A percentile compares a stretch with the other conserved stretches of the same genome.
These are phyloP conservation scores for Lithospermum erythrorhizon DNA, from an alignment of 257 asterid species.

Conservation along the genomic window DNA sequence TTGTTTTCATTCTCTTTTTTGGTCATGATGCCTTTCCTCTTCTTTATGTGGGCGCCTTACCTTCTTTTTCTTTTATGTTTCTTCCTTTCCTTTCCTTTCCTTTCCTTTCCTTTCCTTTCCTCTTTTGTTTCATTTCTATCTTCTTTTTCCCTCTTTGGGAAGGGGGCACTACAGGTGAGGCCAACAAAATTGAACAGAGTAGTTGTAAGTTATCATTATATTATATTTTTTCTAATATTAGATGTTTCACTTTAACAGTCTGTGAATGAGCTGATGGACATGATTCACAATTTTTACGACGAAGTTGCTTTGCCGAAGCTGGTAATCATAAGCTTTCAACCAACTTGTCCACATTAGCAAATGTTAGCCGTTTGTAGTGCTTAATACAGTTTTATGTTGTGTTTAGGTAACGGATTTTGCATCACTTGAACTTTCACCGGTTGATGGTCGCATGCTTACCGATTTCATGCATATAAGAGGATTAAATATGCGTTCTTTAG, in stretches of 20 bases:
- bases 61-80: background rate
- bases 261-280: slow-evolving; percentile 67
- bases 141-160: no score
- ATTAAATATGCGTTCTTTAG: slow-evolving; percentile 79
- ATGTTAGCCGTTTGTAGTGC: slow-evolving; percentile 5
- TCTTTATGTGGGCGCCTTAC: background rate
- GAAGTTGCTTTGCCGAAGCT: slow-evolving; percentile 93
- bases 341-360: slow-evolving; percentile 1
- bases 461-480: slow-evolving; percentile 99
- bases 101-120: no score
- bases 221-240: slow-evolving; percentile 3
- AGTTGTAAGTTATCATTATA: background rate
- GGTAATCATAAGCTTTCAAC: slow-evolving; percentile 33
- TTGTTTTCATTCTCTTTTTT: no score
- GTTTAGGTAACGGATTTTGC: slow-evolving; percentile 94
- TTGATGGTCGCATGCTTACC: slow-evolving; percentile 92
- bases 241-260: slow-evolving; percentile 45
- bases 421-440: slow-evolving; percentile 98
- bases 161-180: background rate
- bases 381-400: slow-evolving; percentile 13
- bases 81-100: background rate
- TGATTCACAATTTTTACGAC: slow-evolving; percentile 72
- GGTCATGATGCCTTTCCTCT: no score
- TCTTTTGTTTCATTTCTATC: no score
- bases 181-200: background rate